These are phyloP conservation scores for Pelagophyceae sp. DNA, from an alignment of 352 stramenopile genomes.

Conservation along the genomic window DNA sequence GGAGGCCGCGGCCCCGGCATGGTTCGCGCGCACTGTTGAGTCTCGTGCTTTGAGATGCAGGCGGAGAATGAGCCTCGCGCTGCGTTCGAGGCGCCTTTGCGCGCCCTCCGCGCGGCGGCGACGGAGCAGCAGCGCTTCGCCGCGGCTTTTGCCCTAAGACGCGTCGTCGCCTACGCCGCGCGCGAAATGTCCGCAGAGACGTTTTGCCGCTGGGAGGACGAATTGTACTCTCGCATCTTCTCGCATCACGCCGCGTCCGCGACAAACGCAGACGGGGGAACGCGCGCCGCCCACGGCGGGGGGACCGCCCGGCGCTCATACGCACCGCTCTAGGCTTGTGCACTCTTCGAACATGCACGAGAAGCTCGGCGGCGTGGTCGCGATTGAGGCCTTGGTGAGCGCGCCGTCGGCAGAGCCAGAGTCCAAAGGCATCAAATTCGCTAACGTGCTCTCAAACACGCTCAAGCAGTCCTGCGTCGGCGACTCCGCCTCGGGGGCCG, in stretches of 20 bases:
- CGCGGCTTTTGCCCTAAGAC: conserved; percentile 29
- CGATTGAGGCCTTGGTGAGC: conserved; percentile 36
- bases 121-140: background rate
- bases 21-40: too few species aligned
- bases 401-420: conserved; percentile 35
- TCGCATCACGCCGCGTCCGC: too few species aligned
- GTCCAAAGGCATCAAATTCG: conserved; percentile 36
- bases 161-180: conserved; percentile 30
- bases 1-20: too few species aligned
- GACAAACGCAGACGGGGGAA: too few species aligned
- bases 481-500: background rate
- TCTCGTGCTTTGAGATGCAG: too few species aligned
- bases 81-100: background rate
- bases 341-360: conserved; percentile 23
- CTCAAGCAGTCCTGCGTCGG: conserved; percentile 21
- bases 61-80: too few species aligned
- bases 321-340: background rate
- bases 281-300: too few species aligned
- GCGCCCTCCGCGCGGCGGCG: background rate
- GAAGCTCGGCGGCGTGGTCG: conserved; percentile 37
- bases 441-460: conserved; percentile 30
- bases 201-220: conserved; percentile 37
- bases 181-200: conserved; percentile 36
- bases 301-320: background rate
- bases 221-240: conserved; percentile 27